phyloP scores from a whole-genome alignment of 2,329 filamentous ascomycete species.

The Curvularia eragrostidis region DNA sequence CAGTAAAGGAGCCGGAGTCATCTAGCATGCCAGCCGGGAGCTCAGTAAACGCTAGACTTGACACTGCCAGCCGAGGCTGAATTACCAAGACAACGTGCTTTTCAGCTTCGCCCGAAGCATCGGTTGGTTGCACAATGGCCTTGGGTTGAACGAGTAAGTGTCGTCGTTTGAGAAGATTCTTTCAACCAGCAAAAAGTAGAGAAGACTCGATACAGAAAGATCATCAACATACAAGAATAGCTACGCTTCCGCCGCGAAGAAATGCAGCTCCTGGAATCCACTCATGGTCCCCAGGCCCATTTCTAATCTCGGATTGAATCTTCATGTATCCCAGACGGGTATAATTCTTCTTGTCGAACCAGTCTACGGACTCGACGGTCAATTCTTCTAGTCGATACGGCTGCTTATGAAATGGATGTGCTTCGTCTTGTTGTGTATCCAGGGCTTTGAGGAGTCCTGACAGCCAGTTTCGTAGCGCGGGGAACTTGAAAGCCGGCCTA shows the following conservation, averaged over 20 bases:
- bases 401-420: conserved; percentile 59
- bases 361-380: conserved; percentile 62
- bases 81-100: conserved; percentile 60
- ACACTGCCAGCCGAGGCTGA: conserved; percentile 64
- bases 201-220: background rate
- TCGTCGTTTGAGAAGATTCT: background rate
- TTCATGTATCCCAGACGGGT: conserved; percentile 63
- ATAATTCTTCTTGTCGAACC: conserved; percentile 49
- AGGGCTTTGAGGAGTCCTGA: conserved; percentile 58
- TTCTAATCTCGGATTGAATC: conserved; percentile 61
- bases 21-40: conserved; percentile 69
- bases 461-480: conserved; percentile 64
- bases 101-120: conserved; percentile 49
- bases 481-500: conserved; percentile 50
- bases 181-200: background rate
- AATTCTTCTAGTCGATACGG: conserved; percentile 62
- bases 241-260: conserved; percentile 64
- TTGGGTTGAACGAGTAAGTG: conserved; percentile 24
- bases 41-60: conserved; percentile 61
- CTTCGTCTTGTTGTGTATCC: conserved; percentile 52
- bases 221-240: conserved; percentile 57
- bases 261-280: conserved; percentile 64
- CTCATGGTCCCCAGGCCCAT: conserved; percentile 13
- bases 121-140: conserved; percentile 62
- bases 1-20: conserved; percentile 59